Percentiles rank a stretch among this genome's conserved stretches.
phyloP scores from a whole-genome alignment of 257 asterid species.

The Primulina eburnea region DNA sequence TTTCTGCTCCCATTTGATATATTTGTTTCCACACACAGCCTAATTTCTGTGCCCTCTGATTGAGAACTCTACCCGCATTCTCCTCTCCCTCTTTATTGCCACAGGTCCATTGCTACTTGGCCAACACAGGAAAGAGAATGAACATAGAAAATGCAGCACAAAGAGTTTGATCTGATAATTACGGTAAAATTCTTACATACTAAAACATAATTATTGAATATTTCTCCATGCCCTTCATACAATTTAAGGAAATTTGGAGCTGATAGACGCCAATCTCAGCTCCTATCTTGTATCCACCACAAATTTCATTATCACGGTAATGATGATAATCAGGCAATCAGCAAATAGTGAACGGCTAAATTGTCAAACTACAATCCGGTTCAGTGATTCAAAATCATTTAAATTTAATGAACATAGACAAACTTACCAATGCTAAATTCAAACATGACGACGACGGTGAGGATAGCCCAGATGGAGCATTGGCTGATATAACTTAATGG shows the following conservation, averaged over 20 bases:
- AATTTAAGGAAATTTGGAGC: not conserved
- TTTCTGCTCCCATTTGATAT: no score
- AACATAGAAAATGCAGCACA: not conserved
- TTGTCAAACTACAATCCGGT: not conserved
- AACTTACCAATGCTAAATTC: constrained; percentile 46
- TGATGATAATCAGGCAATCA: not conserved
- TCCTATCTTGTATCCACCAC: not conserved
- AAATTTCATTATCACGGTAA: not conserved
- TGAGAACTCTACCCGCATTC: not conserved
- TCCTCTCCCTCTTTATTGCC: not conserved
- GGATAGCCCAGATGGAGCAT: constrained; percentile 27
- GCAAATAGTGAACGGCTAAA: not conserved
- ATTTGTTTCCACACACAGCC: not conserved
- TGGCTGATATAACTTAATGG: constrained; percentile 38
- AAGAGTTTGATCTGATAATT: not conserved
- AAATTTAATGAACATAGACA: not conserved
- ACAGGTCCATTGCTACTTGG: not conserved
- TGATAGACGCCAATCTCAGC: not conserved
- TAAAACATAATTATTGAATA: no score
- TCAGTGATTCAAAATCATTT: not conserved
- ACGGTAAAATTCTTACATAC: not conserved
- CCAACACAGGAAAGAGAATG: not conserved
- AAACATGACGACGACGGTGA: constrained; percentile 24
- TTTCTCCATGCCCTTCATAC: not conserved
- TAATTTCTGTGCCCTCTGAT: not conserved